phyloP scores from a whole-genome alignment of 2,329 filamentous ascomycete genomes.

The Fusarium hainanense region DNA sequence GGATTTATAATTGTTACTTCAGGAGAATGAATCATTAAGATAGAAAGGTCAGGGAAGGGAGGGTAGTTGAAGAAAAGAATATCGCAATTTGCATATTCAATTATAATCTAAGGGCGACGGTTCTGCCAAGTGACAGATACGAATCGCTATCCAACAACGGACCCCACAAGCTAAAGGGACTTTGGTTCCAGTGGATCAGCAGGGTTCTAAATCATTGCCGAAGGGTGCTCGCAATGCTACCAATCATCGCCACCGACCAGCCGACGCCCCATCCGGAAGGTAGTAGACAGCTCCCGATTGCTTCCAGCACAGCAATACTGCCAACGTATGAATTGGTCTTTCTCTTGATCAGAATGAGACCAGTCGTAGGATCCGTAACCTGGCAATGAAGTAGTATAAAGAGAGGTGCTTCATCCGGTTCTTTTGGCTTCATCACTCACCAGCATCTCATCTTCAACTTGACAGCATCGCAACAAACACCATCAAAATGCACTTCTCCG shows the following conservation, averaged over 20 bases:
- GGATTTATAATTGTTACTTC: background rate
- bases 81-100: rapidly evolving
- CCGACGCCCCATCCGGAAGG: background rate
- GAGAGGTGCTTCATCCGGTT: background rate
- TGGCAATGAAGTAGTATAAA: background rate
- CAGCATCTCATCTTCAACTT: background rate
- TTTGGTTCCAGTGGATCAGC: background rate
- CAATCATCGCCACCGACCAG: background rate
- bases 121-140: background rate
- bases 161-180: background rate
- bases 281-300: background rate
- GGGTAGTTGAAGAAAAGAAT: rapidly evolving
- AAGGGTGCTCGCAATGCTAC: no score
- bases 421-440: background rate
- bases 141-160: background rate
- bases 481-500: background rate
- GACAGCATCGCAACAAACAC: background rate
- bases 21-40: rapidly evolving
- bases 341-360: background rate
- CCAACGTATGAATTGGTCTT: background rate
- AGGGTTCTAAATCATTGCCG: background rate
- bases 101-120: rapidly evolving
- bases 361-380: background rate
- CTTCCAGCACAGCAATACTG: background rate
- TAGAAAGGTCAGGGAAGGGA: rapidly evolving